Evolutionary conservation across 768 basidiomycete genomes (phyloP).

Genomic region (Xerocomellus amylosporus): DNA sequence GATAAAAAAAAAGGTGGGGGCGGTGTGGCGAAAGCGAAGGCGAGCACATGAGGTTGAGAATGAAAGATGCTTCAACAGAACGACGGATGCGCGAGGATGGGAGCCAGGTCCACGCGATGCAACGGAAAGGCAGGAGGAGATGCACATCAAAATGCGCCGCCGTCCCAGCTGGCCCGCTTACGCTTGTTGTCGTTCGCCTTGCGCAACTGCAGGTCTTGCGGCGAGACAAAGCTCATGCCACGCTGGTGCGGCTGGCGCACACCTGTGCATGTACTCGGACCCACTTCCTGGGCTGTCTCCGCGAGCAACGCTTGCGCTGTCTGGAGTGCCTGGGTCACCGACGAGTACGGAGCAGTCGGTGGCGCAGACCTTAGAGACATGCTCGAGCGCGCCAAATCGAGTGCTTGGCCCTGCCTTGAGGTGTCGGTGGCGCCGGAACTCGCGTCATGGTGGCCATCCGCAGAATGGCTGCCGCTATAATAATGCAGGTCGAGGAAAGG

Average conservation of each 20-base stretch:
- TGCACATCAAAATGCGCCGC: slow-evolving; percentile 32
- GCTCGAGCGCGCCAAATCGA: slow-evolving; percentile 47
- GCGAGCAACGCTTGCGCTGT: slow-evolving; percentile 32
- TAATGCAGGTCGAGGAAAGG: slow-evolving; percentile 77
- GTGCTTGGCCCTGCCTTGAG: slow-evolving; percentile 45
- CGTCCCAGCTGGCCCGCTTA: slow-evolving; percentile 59
- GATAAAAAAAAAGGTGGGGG: neutral
- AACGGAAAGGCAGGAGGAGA: neutral
- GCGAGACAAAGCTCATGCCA: slow-evolving; percentile 51
- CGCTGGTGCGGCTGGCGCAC: slow-evolving; percentile 39
- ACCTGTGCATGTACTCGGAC: neutral
- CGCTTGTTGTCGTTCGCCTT: slow-evolving; percentile 51
- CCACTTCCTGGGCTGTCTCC: slow-evolving; percentile 15
- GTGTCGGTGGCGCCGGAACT: slow-evolving; percentile 22
- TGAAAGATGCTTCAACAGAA: slow-evolving; percentile 5
- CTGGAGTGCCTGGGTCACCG: slow-evolving; percentile 33
- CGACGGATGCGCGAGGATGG: slow-evolving; percentile 10
- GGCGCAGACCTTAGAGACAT: slow-evolving; percentile 31
- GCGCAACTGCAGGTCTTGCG: slow-evolving; percentile 49
- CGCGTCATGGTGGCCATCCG: slow-evolving; percentile 28
- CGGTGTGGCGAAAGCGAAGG: slow-evolving; percentile 11
- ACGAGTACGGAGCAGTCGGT: slow-evolving; percentile 22
- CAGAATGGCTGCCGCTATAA: slow-evolving; percentile 39
- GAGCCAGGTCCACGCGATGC: slow-evolving; percentile 8
- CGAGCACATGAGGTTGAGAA: neutral